Evolutionary conservation across 2,329 filamentous ascomycete genomes (phyloP).

Genomic region (Pseudomassariella vexata): DNA sequence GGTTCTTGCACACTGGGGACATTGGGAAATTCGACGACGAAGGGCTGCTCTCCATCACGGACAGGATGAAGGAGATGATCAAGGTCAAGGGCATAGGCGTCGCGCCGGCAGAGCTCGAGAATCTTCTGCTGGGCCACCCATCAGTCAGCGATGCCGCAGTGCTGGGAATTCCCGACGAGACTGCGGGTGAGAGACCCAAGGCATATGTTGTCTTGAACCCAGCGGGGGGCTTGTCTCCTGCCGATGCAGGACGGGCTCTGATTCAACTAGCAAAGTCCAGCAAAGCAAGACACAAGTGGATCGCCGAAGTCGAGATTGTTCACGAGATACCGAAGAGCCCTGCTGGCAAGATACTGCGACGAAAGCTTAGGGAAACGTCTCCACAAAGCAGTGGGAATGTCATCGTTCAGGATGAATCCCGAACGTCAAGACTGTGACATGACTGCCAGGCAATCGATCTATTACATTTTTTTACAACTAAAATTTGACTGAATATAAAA

Average conservation of each 20-base stretch:
- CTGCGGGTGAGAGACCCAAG: slow-evolving; percentile 47
- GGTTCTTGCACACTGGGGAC: slow-evolving; percentile 77
- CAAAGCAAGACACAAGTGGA: slow-evolving; percentile 29
- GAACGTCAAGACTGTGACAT: not conserved
- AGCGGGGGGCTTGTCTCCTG: slow-evolving; percentile 33
- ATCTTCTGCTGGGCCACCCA: slow-evolving; percentile 32
- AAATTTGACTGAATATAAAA: too few relatives aligned
- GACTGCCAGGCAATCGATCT: too few relatives aligned
- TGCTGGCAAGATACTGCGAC: slow-evolving; percentile 3
- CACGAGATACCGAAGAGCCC: slow-evolving; percentile 3
- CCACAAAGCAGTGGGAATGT: slow-evolving; percentile 1
- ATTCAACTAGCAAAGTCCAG: slow-evolving; percentile 49
- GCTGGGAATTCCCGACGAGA: slow-evolving; percentile 50
- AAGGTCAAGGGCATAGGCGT: slow-evolving; percentile 61
- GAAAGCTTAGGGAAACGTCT: slow-evolving; percentile 1
- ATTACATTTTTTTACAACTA: too few relatives aligned
- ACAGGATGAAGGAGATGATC: slow-evolving; percentile 68
- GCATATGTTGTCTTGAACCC: slow-evolving; percentile 35
- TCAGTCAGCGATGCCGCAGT: slow-evolving; percentile 54
- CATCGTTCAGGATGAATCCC: not conserved
- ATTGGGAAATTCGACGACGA: slow-evolving; percentile 67
- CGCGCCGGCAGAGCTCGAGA: slow-evolving; percentile 59
- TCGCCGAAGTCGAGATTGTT: not conserved
- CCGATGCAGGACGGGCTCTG: slow-evolving; percentile 57
- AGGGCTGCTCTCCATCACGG: slow-evolving; percentile 73